Evolutionary conservation across 192 early-diverging fungal species (phyloP), one percentile per base, ranked within the genome.

Genomic region (Thoreauomyces humboldtii): DNA sequence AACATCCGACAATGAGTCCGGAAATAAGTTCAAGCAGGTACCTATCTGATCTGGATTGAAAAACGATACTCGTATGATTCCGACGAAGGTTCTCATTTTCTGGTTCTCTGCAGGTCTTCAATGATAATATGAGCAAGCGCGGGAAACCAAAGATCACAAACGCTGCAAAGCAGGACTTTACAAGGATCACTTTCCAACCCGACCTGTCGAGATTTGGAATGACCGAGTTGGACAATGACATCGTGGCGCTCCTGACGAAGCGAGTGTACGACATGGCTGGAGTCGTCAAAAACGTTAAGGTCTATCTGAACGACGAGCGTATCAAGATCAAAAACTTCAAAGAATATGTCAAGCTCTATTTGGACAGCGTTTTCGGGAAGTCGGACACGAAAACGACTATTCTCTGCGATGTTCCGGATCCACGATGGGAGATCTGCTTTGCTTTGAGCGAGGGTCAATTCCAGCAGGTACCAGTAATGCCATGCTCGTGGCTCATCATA

Each of bases 261-360:
- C 89, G 96, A 45, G 93, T 92, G 2, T 95, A 95, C 73, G 96
- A 99, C 67, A 65, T 96, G 72, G 95, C 94, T 2, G 96, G 94
- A 33, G 87, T 86, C 43, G 75, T 92, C 3, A 72, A 77, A 11
- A 88, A 87, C 36, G 75, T 94, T 62, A 95, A 89, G 61, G 94
- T 99, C 0, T 88, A 67, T 48, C 77, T 98, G 31, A 96, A 99
- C 70, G 90, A 88, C 66, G 78, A 87, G 42, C 75, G 75, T 29
- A 89, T 99, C 61, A 82, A 86, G 67, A 86, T 96, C 77, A 93
- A 86, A 65, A 84, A 77, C 45, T 99, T 98, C 78, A 91, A 94
- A 68, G 85, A 92, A 11, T 99, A 99, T 60, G 83, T 90, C 37
- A 84, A 91, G 44, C 77, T 95, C 67, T 96, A 94, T 61, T 34